phyloP scores from a whole-genome alignment of 495 filamentous ascomycete species.

The Xylaria grammica region DNA sequence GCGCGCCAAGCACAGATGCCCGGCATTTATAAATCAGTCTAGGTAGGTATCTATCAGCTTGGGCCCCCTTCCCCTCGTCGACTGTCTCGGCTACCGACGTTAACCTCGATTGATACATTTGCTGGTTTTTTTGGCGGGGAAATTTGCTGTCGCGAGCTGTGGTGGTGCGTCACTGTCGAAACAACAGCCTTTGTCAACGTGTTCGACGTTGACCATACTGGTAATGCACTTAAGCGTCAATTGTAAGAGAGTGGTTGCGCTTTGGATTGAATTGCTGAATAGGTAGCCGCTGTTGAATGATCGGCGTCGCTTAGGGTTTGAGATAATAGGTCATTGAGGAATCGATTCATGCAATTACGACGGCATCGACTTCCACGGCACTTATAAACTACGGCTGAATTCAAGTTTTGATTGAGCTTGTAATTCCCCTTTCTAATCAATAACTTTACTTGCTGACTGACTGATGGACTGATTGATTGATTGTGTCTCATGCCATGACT shows the following conservation, averaged over 20 bases:
- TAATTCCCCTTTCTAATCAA: too few relatives aligned
- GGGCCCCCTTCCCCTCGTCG: neutral
- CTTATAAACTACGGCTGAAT: too few relatives aligned
- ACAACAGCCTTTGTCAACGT: neutral
- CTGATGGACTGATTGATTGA: too few relatives aligned
- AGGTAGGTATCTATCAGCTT: neutral
- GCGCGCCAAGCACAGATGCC: constrained; percentile 10
- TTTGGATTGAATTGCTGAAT: neutral
- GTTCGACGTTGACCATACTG: neutral
- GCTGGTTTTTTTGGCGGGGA: neutral
- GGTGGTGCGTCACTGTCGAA: neutral
- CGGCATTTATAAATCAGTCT: neutral
- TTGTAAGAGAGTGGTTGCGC: too few relatives aligned
- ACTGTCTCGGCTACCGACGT: neutral
- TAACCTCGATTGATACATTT: constrained; percentile 6
- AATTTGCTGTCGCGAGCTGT: neutral
- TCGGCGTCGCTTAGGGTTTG: constrained; percentile 13
- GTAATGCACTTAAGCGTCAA: too few relatives aligned
- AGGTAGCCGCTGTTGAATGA: neutral
- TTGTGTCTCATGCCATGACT: too few relatives aligned
- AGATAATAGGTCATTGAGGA: neutral
- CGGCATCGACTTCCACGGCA: too few relatives aligned
- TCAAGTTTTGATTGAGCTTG: too few relatives aligned
- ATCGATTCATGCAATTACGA: neutral
- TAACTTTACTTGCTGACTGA: too few relatives aligned